Base-by-base conservation (phyloP, 2,329 filamentous ascomycete species). In the Fusarium buharicum region DNA sequence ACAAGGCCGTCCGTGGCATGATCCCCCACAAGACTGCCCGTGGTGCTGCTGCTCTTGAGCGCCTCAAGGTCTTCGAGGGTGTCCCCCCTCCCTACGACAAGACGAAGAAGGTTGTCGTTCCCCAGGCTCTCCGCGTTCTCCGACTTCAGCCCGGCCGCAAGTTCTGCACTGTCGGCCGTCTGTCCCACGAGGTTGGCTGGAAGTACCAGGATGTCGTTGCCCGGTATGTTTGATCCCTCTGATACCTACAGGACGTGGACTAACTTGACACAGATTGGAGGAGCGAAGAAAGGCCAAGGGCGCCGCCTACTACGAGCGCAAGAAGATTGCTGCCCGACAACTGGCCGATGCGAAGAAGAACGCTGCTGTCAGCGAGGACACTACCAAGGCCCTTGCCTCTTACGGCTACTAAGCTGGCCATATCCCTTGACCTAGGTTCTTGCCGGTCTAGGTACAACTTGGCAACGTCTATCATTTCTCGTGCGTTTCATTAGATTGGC, bases 1-100 rank as follows among this genome's bases (percentile, higher is more conserved):
- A 97, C 91, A 97, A 97, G 91, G 93, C 95, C 79, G 92, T 99
- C 84, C 94, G 95, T 82, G 95, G 95, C 82, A 99, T 99, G 95
- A 96, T 99, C 74, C 95, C 95, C 78, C 95, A 99, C 92, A 99
- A 99, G 92, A 99, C 95, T 74, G 89, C 95, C 80, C 94, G 95
- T 79, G 95, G 95, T 84, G 90, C 92, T 75, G 94, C 94, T 76
- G 95, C 95, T 75, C 83, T 99, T 79, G 93, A 98, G 88, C 91
- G 95, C 83, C 91, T 99, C 74, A 99, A 99, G 93, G 93, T 96
- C 80, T 99, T 98, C 82, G 95, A 99, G 90, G 95, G 95, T 87
- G 88, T 99, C 70, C 95, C 95, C 77, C 92, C 94, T 78, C 95
- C 95, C 78, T 99, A 98, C 82, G 95, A 99, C 90, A 96, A 95